A percentile compares a stretch with the other conserved stretches of the same genome.
These are phyloP conservation scores for Hippophae tibetana DNA, from an alignment of 306 rosid species.

Conservation along the genomic window DNA sequence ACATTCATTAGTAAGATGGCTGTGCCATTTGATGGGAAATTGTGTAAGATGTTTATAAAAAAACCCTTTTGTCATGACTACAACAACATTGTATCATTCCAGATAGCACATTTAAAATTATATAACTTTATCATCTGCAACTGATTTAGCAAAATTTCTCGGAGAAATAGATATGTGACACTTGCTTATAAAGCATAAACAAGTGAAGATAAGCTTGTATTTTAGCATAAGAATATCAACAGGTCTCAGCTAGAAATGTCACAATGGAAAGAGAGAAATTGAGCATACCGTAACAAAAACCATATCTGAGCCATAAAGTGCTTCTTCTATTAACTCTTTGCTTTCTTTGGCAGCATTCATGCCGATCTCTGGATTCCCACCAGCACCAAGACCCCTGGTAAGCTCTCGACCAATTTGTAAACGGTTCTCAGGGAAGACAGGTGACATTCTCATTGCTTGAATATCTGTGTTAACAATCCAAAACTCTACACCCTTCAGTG, in stretches of 20 bases:
- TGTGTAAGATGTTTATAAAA: no score
- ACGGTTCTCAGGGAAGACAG: conserved; percentile 63
- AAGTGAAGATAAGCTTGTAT: background rate
- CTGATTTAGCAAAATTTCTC: no score
- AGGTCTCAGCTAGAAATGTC: conserved; percentile 8
- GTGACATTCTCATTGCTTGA: conserved; percentile 97
- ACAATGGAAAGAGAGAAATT: conserved; percentile 18
- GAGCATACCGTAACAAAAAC: conserved; percentile 90
- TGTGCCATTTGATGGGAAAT: no score
- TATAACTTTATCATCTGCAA: no score
- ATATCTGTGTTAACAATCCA: conserved; percentile 93
- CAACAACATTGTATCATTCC: no score
- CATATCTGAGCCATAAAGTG: conserved; percentile 91
- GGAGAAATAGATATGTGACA: background rate
- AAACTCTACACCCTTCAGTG: conserved; percentile 89
- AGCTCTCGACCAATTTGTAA: conserved; percentile 94
- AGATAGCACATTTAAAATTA: no score
- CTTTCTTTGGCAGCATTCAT: conserved; percentile 99
- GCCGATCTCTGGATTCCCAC: conserved; percentile 97
- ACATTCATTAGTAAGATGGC: no score
- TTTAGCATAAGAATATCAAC: background rate
- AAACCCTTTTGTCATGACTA: no score
- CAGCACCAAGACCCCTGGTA: conserved; percentile 97
- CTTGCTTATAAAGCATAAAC: background rate
- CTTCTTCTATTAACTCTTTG: conserved; percentile 70